A percentile compares a stretch with the other conserved stretches of the same genome.
These are phyloP conservation scores for Pseudofabraea citricarpa DNA, from an alignment of 2,329 filamentous ascomycete species.

Conservation along the genomic window DNA sequence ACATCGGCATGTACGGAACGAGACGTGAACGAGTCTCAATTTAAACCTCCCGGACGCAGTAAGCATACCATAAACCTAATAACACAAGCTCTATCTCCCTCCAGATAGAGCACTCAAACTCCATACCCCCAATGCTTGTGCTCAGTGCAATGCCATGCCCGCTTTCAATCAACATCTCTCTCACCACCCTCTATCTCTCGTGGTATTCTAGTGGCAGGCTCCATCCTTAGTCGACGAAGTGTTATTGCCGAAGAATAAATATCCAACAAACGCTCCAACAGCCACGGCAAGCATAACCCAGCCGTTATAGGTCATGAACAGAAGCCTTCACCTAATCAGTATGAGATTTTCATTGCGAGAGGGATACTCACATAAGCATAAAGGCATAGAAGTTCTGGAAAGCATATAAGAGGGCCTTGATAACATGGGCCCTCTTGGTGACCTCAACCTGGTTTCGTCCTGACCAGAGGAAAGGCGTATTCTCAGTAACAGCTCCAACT, in stretches of 20 bases:
- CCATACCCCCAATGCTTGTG: no score
- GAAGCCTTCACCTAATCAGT: constrained; percentile 57
- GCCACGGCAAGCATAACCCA: constrained; percentile 94
- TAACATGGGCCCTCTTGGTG: constrained; percentile 65
- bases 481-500: constrained; percentile 48
- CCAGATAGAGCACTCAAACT: no score
- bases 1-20: no score
- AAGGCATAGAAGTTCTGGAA: constrained; percentile 98
- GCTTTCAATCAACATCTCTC: no score
- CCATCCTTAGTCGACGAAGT: constrained; percentile 75
- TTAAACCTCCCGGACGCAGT: no score
- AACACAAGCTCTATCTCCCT: no score
- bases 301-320: constrained; percentile 99
- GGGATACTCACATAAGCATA: constrained; percentile 86
- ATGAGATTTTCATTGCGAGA: not conserved
- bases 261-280: constrained; percentile 83
- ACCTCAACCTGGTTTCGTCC: constrained; percentile 62
- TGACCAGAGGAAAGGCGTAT: constrained; percentile 61
- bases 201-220: constrained; percentile 91
- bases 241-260: constrained; percentile 71
- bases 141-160: no score
- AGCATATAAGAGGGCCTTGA: constrained; percentile 82
- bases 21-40: no score
- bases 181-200: no score
- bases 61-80: no score